A percentile compares a stretch with the other conserved stretches of the same genome.
Conservation (phyloP, 306 rosid species). For the Begonia fuchsioides region DNA sequence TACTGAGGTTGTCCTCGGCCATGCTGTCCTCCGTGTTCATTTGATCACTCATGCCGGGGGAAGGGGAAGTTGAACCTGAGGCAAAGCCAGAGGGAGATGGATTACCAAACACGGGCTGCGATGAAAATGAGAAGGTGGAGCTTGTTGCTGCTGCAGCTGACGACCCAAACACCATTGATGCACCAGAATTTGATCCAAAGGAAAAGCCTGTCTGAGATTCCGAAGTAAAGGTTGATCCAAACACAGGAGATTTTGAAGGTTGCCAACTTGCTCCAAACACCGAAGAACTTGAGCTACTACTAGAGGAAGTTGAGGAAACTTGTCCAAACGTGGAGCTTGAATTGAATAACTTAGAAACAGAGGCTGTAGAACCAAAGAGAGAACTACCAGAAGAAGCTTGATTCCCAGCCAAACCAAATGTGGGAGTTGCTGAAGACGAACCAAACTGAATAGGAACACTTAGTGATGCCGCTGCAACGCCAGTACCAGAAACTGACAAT, state of each 20-base stretch:
- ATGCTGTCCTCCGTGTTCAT: conserved; percentile 77
- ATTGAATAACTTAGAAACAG: conserved; percentile 19
- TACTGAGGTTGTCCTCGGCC: conserved; percentile 73
- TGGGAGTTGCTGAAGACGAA: conserved; percentile 31
- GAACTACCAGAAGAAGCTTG: conserved; percentile 43
- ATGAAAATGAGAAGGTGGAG: conserved; percentile 38
- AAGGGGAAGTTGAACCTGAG: conserved; percentile 34
- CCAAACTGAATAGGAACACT: conserved; percentile 33
- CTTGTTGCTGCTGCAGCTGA: conserved; percentile 32
- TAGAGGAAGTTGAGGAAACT: conserved; percentile 28
- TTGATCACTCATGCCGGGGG: conserved; percentile 45
- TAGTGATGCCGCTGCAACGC: conserved; percentile 29
- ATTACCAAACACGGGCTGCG: conserved; percentile 50
- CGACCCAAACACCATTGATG: conserved; percentile 25
- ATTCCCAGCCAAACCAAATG: conserved; percentile 32
- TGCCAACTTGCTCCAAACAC: conserved; percentile 43
- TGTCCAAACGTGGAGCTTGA: conserved; percentile 29
- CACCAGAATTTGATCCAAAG: conserved; percentile 8
- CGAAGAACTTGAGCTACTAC: conserved; percentile 27
- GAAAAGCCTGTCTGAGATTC: conserved; percentile 17
- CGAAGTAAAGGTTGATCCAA: conserved; percentile 26
- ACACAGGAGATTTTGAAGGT: conserved; percentile 29
- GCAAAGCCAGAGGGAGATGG: conserved; percentile 18
- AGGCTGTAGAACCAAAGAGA: conserved; percentile 31
- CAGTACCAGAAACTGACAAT: conserved; percentile 26